phyloP scores from a whole-genome alignment of 768 basidiomycete species.

The Omphalotus guepiniiformis region DNA sequence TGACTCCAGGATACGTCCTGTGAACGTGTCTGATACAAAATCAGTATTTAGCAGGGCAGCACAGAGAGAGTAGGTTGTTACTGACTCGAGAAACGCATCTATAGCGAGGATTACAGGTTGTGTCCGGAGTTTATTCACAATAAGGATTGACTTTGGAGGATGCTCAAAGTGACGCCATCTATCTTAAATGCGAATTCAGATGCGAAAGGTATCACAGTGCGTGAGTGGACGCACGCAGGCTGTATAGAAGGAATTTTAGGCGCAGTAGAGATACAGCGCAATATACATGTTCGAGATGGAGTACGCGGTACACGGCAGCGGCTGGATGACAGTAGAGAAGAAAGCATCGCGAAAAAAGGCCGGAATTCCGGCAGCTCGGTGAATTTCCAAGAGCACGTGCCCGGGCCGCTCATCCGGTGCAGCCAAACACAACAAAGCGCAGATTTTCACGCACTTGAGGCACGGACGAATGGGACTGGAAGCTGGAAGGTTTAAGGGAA shows the following conservation, averaged over 20 bases:
- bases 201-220: no score
- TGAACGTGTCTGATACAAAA: constrained; percentile 46
- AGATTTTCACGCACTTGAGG: no score
- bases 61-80: constrained; percentile 5
- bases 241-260: no score
- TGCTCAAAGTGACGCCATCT: constrained; percentile 20
- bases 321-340: neutral
- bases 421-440: no score
- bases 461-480: no score
- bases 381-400: no score
- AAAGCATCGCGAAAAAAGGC: neutral
- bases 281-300: no score
- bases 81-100: constrained; percentile 66
- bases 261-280: no score
- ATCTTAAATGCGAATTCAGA: constrained; percentile 1
- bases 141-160: constrained; percentile 60
- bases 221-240: neutral
- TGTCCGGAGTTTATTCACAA: constrained; percentile 80
- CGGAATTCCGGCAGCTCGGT: no score
- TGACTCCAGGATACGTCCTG: constrained; percentile 52
- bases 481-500: no score
- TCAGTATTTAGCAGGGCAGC: neutral
- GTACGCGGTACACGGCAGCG: no score
- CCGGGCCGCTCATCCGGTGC: no score
- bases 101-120: constrained; percentile 74